These are phyloP conservation scores for Globisporangium nunn DNA, from an alignment of 352 stramenopile genomes.

Conservation along the genomic window DNA sequence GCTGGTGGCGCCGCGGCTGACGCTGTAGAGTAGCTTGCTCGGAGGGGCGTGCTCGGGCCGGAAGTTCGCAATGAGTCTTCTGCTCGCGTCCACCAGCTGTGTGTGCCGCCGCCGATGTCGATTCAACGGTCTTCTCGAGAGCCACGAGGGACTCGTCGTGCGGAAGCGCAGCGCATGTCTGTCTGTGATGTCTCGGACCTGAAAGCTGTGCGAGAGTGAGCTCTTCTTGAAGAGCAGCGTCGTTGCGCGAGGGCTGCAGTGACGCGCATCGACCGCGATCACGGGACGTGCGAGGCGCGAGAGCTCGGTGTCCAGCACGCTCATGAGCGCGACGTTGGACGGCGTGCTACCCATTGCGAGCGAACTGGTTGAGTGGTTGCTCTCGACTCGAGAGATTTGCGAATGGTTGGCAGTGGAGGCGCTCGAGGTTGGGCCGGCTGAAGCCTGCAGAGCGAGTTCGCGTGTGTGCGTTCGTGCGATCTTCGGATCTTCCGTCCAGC, in stretches of 20 bases:
- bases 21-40: not conserved
- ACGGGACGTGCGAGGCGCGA: not conserved
- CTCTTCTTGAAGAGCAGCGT: slow-evolving; percentile 1
- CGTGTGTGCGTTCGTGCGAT: not conserved
- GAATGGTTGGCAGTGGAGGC: slow-evolving; percentile 1
- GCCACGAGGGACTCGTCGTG: not conserved
- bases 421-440: no score
- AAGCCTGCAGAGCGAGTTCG: not conserved
- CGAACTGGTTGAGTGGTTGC: not conserved
- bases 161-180: slow-evolving; percentile 2
- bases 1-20: not conserved
- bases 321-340: not conserved
- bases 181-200: slow-evolving; percentile 4
- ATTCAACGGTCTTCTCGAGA: not conserved
- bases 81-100: not conserved
- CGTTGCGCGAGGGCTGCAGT: not conserved
- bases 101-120: not conserved
- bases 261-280: slow-evolving; percentile 1
- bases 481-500: not conserved
- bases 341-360: slow-evolving; percentile 1
- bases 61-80: not conserved
- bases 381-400: not conserved
- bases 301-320: slow-evolving; percentile 5
- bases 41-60: not conserved
- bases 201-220: not conserved